Base-by-base conservation (phyloP, 805 yeast species). In the Saturnispora quitensis region DNA sequence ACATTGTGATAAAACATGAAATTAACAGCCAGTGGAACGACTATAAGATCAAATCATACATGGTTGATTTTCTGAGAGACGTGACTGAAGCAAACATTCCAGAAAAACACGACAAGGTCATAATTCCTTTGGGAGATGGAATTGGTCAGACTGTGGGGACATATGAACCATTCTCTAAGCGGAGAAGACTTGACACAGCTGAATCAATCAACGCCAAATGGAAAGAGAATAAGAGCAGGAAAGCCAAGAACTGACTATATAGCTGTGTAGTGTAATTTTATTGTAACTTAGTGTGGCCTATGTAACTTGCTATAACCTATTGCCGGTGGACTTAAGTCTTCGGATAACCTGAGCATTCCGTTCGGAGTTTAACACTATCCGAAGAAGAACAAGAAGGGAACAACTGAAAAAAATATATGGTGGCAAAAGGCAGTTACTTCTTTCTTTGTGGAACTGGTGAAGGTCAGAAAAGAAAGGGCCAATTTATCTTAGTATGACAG, bases 111-210 rank as follows among this genome's bases (percentile, higher is more conserved):
- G 51, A 55, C 15, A 53, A 53, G 6, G 38, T 54, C 9, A 38
- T 52, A 1, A 52, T 61, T 7, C 84, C 84, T 59, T 58, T 77
- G 0, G 97, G 97, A n/a, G 84, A 84, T 62, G 97, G 97, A 0
- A 65, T 68, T 28, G 95, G 93, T 1, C 74, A 81, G 48, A 71
- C 77, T n/a, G 72, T 73, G 46, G 69, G 73, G 13, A 70, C 67
- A 17, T 87, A 89, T 62, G 73, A 75, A 4, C 84, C 85, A 7
- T 64, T 89, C 40, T 58, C 60, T 9, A 64, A 80, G 25, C 73
- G 96, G 52, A 78, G 75, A 15, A 66, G 76, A 43, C 72, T 80
- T 54, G 91, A 83, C 17, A 62, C 84, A 1, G 84, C 79, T n/a
- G 89, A 84, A 48, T 76, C 68, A 15, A 80, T 84, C 10, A 91